Percentiles rank a stretch among this genome's conserved stretches.
Evolutionary conservation across 1,139 yeast species (phyloP).

Genomic region (Casaregolazyma lundiana): DNA sequence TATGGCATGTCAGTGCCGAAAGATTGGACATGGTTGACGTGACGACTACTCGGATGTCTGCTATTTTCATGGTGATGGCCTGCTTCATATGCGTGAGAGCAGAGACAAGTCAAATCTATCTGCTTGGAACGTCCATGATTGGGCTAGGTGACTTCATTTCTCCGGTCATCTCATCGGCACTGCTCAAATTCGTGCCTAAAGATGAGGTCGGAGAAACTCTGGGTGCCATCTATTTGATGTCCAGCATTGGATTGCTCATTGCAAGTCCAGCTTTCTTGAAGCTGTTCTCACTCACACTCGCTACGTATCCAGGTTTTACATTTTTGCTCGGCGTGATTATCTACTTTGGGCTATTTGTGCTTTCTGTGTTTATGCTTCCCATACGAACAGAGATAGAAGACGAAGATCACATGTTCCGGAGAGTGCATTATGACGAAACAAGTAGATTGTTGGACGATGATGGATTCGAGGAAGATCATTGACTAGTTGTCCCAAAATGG

Average conservation of each 20-base stretch:
- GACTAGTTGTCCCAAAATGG: too few species aligned
- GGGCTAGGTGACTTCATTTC: conserved; percentile 43
- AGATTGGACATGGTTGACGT: conserved; percentile 54
- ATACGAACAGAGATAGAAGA: conserved; percentile 1
- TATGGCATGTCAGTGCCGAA: conserved; percentile 21
- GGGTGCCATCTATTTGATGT: conserved; percentile 31
- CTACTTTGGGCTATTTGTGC: conserved; percentile 15
- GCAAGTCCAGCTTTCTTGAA: conserved; percentile 27
- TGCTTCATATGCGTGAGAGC: conserved; percentile 38
- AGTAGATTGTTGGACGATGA: not conserved
- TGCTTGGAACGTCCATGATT: conserved; percentile 31
- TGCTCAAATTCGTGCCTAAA: conserved; percentile 45
- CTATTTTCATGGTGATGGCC: conserved; percentile 42
- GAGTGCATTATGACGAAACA: not conserved
- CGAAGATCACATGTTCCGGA: not conserved
- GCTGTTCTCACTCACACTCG: conserved; percentile 28
- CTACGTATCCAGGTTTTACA: conserved; percentile 26
- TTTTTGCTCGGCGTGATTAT: conserved; percentile 22
- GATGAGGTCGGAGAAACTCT: conserved; percentile 31
- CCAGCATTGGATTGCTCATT: conserved; percentile 23
- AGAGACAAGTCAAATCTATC: conserved; percentile 19
- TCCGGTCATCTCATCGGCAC: conserved; percentile 47
- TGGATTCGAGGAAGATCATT: not conserved
- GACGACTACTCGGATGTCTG: conserved; percentile 38
- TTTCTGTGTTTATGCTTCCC: conserved; percentile 9